Evolutionary conservation across 2,329 filamentous ascomycete species (phyloP).

Genomic region (Sporothrix dimorphospora): DNA sequence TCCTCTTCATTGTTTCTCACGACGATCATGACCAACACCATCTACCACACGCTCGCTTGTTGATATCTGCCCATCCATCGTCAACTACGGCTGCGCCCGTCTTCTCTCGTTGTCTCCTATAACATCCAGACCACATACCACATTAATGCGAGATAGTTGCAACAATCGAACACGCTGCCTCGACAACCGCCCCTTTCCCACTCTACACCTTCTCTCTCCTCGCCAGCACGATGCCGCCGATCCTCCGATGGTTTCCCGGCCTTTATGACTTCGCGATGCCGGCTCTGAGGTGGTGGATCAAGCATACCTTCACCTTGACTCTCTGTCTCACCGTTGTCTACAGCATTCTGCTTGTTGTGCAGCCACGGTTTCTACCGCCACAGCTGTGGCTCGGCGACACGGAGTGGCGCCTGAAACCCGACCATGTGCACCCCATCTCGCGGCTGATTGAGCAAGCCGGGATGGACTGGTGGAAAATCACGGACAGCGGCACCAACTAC

Average conservation of each 20-base stretch:
- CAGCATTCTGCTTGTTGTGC: not conserved
- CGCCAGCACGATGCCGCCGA: not conserved
- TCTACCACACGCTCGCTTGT: not conserved
- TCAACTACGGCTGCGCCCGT: not conserved
- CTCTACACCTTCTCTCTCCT: too few species aligned
- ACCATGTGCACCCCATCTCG: slow-evolving; percentile 48
- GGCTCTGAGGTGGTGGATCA: not conserved
- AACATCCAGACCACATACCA: not conserved
- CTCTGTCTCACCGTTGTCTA: not conserved
- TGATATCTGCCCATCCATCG: not conserved
- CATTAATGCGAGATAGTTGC: not conserved
- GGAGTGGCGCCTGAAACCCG: not conserved
- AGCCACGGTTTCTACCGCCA: not conserved
- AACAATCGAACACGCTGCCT: not conserved
- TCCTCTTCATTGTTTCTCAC: not conserved
- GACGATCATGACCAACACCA: not conserved
- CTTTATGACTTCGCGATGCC: not conserved
- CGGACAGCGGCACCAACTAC: slow-evolving; percentile 48
- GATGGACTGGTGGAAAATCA: slow-evolving; percentile 43
- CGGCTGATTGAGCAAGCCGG: slow-evolving; percentile 48
- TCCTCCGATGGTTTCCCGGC: not conserved
- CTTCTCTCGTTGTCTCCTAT: not conserved
- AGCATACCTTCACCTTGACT: not conserved
- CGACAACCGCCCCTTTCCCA: not conserved
- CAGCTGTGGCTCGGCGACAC: not conserved